Base-by-base conservation (phyloP, 2,329 filamentous ascomycete genomes). In the Neoarthrinium moseri region DNA sequence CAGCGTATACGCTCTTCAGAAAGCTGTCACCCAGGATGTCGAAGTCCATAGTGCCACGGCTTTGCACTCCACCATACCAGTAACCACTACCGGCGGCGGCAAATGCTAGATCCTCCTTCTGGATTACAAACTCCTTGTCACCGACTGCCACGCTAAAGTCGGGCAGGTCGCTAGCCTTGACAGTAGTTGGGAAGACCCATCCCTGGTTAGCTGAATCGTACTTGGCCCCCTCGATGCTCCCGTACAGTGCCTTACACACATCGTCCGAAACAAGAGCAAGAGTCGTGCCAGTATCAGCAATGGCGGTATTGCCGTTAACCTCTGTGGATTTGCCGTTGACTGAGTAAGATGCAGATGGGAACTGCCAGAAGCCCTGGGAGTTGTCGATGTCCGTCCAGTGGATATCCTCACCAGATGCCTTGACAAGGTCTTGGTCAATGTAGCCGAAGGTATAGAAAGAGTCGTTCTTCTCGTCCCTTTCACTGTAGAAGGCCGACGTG, bases 391-490 rank as follows among this genome's bases (percentile, higher is more conserved):
- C 69, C 1, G 80, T 76, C 66, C 83, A 89, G 52, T 72, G 63
- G 30, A 85, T 77, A 2, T 80, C 71, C 49, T 76, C 60, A 23
- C 73, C 75, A 2, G 75, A 75, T 4, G 71, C 69, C 45, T 69
- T 72, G 38, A 87, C 71, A 0, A 79, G 74, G n/a, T 77, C 74
- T 52, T 84, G 59, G 56, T 89, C 85, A 57, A 89, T 84, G 62
- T 73, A 86, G 17, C 86, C 86, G 52, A 89, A 89, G 1, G 86
- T 89, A 67, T 86, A 89, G 69, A 87, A 89, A 0, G 75, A 78
- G 32, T 74, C 72, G 34, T 60, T 53, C 26, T 68, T 59, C 44
- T 73, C 65, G 56, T 83, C 78, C 36, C 75, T 69, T 65, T 73
- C 69, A 54, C 75, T 74, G 52, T 81, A 81, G 36, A 87, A 72